Evolutionary conservation across 352 stramenopile species (phyloP).

Genomic region (Albugo candida): DNA sequence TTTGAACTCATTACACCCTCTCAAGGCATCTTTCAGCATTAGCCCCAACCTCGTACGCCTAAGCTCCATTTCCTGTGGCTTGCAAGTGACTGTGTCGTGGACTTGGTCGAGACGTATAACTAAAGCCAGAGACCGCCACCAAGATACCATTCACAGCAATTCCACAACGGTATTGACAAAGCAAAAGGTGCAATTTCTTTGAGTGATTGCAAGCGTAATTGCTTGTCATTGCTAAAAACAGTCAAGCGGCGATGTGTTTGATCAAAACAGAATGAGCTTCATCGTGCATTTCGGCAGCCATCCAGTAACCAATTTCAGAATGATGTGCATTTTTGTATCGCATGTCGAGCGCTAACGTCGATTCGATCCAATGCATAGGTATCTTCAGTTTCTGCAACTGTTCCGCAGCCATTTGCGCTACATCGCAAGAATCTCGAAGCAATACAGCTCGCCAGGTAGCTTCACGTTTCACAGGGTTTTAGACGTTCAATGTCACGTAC

Average conservation of each 20-base stretch:
- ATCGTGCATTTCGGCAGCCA: conserved; percentile 32
- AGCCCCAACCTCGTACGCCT: too few relatives aligned
- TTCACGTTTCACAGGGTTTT: conserved; percentile 25
- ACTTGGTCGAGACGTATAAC: conserved; percentile 32
- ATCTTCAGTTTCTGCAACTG: conserved; percentile 24
- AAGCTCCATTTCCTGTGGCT: too few relatives aligned
- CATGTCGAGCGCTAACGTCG: conserved; percentile 33
- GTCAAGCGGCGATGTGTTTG: conserved; percentile 28
- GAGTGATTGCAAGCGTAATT: conserved; percentile 27
- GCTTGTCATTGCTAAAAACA: conserved; percentile 40
- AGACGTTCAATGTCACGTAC: conserved; percentile 67
- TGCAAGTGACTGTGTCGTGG: too few relatives aligned
- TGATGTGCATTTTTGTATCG: conserved; percentile 24
- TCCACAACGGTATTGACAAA: conserved; percentile 40
- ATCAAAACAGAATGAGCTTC: conserved; percentile 41
- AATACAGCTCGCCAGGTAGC: conserved; percentile 36
- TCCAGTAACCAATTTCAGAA: conserved; percentile 61
- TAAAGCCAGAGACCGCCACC: conserved; percentile 43
- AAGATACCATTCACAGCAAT: conserved; percentile 22
- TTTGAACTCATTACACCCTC: too few relatives aligned
- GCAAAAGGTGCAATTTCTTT: conserved; percentile 31
- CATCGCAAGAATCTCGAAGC: conserved; percentile 20
- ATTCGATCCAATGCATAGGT: conserved; percentile 44
- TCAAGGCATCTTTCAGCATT: too few relatives aligned
- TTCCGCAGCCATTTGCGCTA: conserved; percentile 22